A percentile compares a stretch with the other conserved stretches of the same genome.
phyloP scores from a whole-genome alignment of 2,329 filamentous ascomycete species.

The Trichoderma asperellum region DNA sequence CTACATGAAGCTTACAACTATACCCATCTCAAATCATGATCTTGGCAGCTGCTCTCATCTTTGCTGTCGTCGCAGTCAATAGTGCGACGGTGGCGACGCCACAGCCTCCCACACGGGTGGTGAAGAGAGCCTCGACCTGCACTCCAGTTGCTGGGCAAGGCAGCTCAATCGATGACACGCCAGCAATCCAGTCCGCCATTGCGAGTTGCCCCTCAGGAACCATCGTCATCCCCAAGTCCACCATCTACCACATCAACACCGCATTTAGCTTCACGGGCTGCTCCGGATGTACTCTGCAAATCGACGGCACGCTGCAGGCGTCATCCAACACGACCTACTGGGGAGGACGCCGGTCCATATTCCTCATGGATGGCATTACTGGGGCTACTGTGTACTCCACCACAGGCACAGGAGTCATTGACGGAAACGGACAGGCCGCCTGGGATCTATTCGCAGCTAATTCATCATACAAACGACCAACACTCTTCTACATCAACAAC shows the following conservation, averaged over 20 bases:
- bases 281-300: not conserved
- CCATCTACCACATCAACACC: not conserved
- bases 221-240: not conserved
- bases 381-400: not conserved
- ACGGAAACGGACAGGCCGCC: not conserved
- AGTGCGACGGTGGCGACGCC: not conserved
- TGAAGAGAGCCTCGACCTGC: not conserved
- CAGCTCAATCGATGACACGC: not conserved
- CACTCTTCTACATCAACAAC: not conserved
- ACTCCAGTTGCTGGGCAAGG: not conserved
- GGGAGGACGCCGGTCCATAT: not conserved
- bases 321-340: not conserved
- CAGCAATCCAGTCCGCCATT: not conserved
- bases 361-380: not conserved
- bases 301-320: not conserved
- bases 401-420: not conserved
- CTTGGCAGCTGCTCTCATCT: not conserved
- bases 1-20: not conserved
- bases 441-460: not conserved
- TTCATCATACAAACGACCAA: not conserved
- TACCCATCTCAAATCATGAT: not conserved
- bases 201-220: not conserved
- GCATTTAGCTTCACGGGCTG: not conserved
- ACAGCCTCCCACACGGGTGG: not conserved
- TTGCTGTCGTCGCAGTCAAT: not conserved